Evolutionary conservation across 306 rosid species (phyloP).

Genomic region (Carpinus viminea): DNA sequence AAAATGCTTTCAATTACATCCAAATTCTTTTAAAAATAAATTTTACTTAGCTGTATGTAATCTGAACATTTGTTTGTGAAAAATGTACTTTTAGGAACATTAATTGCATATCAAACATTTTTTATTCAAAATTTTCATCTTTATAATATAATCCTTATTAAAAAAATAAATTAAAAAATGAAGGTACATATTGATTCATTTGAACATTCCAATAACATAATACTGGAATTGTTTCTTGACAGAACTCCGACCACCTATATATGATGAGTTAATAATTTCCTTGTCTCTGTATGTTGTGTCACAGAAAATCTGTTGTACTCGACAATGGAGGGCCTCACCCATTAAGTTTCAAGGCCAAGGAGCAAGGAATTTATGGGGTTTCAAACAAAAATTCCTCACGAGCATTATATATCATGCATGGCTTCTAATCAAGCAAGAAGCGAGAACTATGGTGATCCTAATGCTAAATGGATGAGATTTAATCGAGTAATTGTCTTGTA

Average conservation of each 20-base stretch:
- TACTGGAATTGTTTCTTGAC: background rate
- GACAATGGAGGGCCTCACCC: conserved; percentile 37
- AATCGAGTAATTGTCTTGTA: conserved; percentile 53
- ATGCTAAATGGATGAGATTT: conserved; percentile 29
- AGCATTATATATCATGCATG: conserved; percentile 27
- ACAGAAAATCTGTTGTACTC: conserved; percentile 39
- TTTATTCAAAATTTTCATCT: too few relatives aligned
- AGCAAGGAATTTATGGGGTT: conserved; percentile 33
- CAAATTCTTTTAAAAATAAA: too few relatives aligned
- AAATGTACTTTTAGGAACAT: too few relatives aligned
- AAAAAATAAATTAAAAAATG: too few relatives aligned
- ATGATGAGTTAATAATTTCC: conserved; percentile 17
- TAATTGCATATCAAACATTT: too few relatives aligned
- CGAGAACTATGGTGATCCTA: conserved; percentile 21
- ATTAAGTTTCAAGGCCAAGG: conserved; percentile 32
- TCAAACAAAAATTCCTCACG: conserved; percentile 34
- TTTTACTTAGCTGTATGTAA: too few relatives aligned
- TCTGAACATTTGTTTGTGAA: too few relatives aligned
- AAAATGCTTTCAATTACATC: too few relatives aligned
- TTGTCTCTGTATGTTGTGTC: conserved; percentile 12
- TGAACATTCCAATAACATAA: background rate
- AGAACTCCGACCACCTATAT: background rate
- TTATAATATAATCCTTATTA: too few relatives aligned
- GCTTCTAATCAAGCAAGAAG: conserved; percentile 35
- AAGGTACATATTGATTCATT: too few relatives aligned